Evolutionary conservation across 23 red algal species (phyloP).

Genomic region (Gracilariopsis chorda): DNA sequence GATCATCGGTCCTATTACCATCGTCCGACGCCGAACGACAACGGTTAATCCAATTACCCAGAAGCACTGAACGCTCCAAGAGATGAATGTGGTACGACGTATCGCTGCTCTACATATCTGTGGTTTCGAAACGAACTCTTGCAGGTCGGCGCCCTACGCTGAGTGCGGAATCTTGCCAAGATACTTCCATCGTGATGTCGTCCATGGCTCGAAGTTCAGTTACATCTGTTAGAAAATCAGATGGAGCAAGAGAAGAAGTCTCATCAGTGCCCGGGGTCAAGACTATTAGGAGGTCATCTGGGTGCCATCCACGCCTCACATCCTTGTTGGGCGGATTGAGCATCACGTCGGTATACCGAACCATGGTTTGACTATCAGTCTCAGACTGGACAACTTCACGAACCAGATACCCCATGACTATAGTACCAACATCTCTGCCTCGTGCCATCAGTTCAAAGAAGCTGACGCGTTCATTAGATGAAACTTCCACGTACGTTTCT

Average conservation of each 20-base stretch:
- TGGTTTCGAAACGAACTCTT: conserved; percentile 22
- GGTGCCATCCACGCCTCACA: conserved; percentile 51
- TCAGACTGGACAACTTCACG: conserved; percentile 45
- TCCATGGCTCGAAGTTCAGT: conserved; percentile 11
- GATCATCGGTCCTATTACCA: too few relatives aligned
- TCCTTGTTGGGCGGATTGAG: conserved; percentile 61
- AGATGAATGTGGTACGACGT: too few relatives aligned
- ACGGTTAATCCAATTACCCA: too few relatives aligned
- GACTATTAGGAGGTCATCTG: conserved; percentile 49
- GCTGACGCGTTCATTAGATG: conserved; percentile 42
- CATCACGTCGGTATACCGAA: conserved; percentile 47
- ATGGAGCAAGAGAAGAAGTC: conserved; percentile 45
- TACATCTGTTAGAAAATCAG: conserved; percentile 44
- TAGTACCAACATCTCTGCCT: conserved; percentile 45
- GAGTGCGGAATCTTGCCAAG: not conserved
- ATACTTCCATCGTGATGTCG: conserved; percentile 17
- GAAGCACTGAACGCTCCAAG: too few relatives aligned
- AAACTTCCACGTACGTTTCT: conserved; percentile 47
- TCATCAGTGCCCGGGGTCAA: conserved; percentile 36
- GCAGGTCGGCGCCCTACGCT: not conserved
- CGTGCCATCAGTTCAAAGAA: conserved; percentile 71
- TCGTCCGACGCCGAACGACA: too few relatives aligned
- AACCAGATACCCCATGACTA: conserved; percentile 44
- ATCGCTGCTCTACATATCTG: too few relatives aligned
- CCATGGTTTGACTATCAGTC: conserved; percentile 19